A percentile compares a stretch with the other conserved stretches of the same genome.
Conservation (phyloP, 2,329 filamentous ascomycete genomes). For the Aaosphaeria pasadenensis region DNA sequence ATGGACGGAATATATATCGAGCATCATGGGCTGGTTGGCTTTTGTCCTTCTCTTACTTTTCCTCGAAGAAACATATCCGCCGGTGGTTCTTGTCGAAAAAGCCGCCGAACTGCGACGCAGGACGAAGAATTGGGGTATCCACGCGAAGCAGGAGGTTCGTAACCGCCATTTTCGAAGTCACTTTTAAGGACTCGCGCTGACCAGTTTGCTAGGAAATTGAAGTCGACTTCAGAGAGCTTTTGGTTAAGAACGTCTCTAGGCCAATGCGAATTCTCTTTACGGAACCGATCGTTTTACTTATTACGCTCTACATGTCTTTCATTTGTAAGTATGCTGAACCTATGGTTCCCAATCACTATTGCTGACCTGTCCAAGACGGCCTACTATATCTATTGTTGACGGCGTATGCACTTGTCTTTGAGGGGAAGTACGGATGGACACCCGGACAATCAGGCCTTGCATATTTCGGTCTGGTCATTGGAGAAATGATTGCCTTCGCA, state of each 20-base stretch:
- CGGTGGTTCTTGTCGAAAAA: constrained; percentile 56
- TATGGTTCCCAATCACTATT: background rate
- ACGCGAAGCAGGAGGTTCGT: constrained; percentile 45
- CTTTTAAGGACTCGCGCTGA: constrained; percentile 21
- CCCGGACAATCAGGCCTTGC: constrained; percentile 71
- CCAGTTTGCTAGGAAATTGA: constrained; percentile 41
- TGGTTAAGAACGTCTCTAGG: constrained; percentile 54
- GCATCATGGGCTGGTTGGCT: constrained; percentile 55
- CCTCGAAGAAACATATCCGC: constrained; percentile 50
- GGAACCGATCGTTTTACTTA: constrained; percentile 48
- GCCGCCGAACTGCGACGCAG: constrained; percentile 53
- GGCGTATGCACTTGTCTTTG: constrained; percentile 79
- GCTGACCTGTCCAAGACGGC: constrained; percentile 54
- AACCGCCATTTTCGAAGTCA: too few relatives aligned
- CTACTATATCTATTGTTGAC: constrained; percentile 83
- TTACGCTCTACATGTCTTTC: constrained; percentile 47
- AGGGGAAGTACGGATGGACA: constrained; percentile 66
- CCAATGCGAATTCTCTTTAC: constrained; percentile 48
- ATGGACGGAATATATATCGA: constrained; percentile 54
- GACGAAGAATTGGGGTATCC: constrained; percentile 62
- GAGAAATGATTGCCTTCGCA: constrained; percentile 65
- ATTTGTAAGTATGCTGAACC: constrained; percentile 23
- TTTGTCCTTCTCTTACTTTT: constrained; percentile 51
- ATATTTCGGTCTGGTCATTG: constrained; percentile 80
- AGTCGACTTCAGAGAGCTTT: constrained; percentile 47